Evolutionary conservation across 257 asterid species (phyloP).

Genomic region (Lavandula angustifolia): DNA sequence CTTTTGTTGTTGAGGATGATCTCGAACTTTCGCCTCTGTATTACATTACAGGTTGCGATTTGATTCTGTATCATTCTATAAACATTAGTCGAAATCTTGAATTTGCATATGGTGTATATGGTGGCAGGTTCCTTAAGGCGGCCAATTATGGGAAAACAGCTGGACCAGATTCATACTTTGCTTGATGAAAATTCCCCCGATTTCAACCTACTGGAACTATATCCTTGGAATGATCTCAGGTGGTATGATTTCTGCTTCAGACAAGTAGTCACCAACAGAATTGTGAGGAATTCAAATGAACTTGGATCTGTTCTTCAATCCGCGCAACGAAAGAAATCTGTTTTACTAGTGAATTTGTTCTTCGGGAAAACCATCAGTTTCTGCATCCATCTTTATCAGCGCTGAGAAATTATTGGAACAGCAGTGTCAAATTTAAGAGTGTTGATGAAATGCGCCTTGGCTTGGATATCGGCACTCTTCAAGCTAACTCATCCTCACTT

Average conservation of each 20-base stretch:
- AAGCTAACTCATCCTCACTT: constrained; percentile 40
- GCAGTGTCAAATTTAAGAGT: constrained; percentile 38
- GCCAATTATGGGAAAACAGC: no score
- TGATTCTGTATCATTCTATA: not conserved
- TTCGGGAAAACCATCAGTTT: constrained; percentile 42
- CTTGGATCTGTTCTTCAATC: constrained; percentile 53
- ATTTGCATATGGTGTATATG: constrained; percentile 10
- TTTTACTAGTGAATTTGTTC: constrained; percentile 56
- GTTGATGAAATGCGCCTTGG: constrained; percentile 60
- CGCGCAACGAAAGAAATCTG: constrained; percentile 55
- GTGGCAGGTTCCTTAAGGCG: constrained; percentile 33
- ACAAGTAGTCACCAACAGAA: constrained; percentile 55
- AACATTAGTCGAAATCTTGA: constrained; percentile 14
- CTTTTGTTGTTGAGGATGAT: constrained; percentile 96
- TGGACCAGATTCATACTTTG: no score
- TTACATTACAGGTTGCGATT: constrained; percentile 61
- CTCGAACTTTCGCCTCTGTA: constrained; percentile 85
- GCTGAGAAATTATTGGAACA: constrained; percentile 55
- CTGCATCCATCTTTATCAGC: constrained; percentile 40
- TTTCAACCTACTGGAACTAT: constrained; percentile 51
- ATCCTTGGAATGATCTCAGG: constrained; percentile 62
- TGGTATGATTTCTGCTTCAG: constrained; percentile 91
- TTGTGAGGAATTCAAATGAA: constrained; percentile 49
- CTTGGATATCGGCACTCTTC: constrained; percentile 38
- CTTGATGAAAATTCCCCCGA: constrained; percentile 54